Conservation (phyloP, 768 basidiomycete genomes). For the Suillus weaverae region DNA sequence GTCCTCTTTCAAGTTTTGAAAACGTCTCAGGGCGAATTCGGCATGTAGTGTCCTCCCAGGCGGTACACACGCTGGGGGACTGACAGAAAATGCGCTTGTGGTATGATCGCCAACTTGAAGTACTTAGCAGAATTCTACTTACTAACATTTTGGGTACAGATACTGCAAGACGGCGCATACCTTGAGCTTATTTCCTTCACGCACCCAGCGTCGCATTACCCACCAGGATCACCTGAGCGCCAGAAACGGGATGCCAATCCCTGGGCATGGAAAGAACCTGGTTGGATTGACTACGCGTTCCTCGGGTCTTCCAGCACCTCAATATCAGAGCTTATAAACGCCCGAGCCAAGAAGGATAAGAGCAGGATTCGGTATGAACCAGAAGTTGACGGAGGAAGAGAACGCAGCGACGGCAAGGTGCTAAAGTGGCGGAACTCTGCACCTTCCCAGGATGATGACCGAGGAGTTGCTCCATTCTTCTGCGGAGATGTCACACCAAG, state of each 20-base stretch:
- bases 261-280: slow-evolving; percentile 56
- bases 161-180: slow-evolving; percentile 59
- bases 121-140: background rate
- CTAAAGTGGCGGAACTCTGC: slow-evolving; percentile 60
- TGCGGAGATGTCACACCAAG: slow-evolving; percentile 73
- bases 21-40: background rate
- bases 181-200: slow-evolving; percentile 72
- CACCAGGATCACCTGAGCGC: slow-evolving; percentile 47
- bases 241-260: slow-evolving; percentile 43
- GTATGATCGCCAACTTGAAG: slow-evolving; percentile 33
- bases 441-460: slow-evolving; percentile 26
- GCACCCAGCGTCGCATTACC: slow-evolving; percentile 53
- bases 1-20: slow-evolving; percentile 12
- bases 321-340: slow-evolving; percentile 56
- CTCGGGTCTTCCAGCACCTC: slow-evolving; percentile 49
- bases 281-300: slow-evolving; percentile 71
- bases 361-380: slow-evolving; percentile 41
- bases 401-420: slow-evolving; percentile 51
- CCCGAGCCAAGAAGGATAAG: slow-evolving; percentile 41
- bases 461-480: slow-evolving; percentile 61
- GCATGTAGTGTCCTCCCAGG: slow-evolving; percentile 60
- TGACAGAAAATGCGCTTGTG: slow-evolving; percentile 65
- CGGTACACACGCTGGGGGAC: slow-evolving; percentile 62
- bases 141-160: slow-evolving; percentile 29
- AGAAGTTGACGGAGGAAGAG: slow-evolving; percentile 56